Conservation (phyloP, 768 basidiomycete genomes). For the Termitomyces eurrhizus region DNA sequence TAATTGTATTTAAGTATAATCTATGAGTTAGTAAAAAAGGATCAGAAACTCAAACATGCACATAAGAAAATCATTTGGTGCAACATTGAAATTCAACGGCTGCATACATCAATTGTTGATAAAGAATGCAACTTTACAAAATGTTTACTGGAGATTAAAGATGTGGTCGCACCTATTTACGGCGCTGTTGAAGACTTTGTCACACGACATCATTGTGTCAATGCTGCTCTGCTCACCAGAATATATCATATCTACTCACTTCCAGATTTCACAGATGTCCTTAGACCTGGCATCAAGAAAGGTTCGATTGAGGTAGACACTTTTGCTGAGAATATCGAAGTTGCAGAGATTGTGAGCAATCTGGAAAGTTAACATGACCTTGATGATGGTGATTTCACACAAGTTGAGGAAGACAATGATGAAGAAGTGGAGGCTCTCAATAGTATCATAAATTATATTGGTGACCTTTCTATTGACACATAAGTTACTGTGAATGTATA, state of each 20-base stretch:
- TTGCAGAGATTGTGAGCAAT: too few relatives aligned
- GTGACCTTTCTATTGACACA: too few relatives aligned
- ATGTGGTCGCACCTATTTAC: neutral
- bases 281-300: neutral
- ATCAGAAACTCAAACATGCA: constrained; percentile 4
- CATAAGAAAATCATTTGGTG: neutral
- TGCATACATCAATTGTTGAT: constrained; percentile 22
- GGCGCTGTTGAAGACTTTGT: too few relatives aligned
- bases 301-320: neutral
- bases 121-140: constrained; percentile 10
- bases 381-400: too few relatives aligned
- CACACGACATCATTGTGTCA: neutral
- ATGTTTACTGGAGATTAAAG: neutral
- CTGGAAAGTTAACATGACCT: too few relatives aligned
- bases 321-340: too few relatives aligned
- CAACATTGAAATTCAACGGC: constrained; percentile 21
- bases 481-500: too few relatives aligned
- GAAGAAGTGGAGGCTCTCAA: too few relatives aligned
- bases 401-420: too few relatives aligned
- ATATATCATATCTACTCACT: neutral
- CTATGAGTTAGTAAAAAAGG: constrained; percentile 3
- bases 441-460: too few relatives aligned
- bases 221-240: neutral
- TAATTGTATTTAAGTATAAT: too few relatives aligned
- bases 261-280: neutral